phyloP scores from a whole-genome alignment of 2,329 filamentous ascomycete species.

The Ophiobolus disseminans region DNA sequence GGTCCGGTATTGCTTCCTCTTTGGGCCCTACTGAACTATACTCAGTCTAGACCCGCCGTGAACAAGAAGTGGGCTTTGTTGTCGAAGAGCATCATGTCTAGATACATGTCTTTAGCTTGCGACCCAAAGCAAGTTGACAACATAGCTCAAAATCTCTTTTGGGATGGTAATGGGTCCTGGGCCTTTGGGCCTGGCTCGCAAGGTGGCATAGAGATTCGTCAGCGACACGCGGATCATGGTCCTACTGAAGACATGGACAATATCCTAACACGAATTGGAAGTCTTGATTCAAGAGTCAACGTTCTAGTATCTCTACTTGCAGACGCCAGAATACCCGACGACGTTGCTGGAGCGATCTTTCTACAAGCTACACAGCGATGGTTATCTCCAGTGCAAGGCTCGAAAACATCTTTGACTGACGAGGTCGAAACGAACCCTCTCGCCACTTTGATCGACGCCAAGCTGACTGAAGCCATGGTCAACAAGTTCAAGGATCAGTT shows the following conservation, averaged over 20 bases:
- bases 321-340: slow-evolving; percentile 60
- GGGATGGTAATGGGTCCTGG: slow-evolving; percentile 63
- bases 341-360: slow-evolving; percentile 66
- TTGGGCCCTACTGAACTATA: slow-evolving; percentile 68
- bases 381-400: slow-evolving; percentile 49
- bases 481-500: slow-evolving; percentile 68
- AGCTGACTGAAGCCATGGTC: slow-evolving; percentile 71
- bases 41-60: slow-evolving; percentile 38
- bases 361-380: slow-evolving; percentile 65
- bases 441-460: slow-evolving; percentile 62
- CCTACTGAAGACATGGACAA: slow-evolving; percentile 61
- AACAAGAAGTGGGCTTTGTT: slow-evolving; percentile 36
- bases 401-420: slow-evolving; percentile 29
- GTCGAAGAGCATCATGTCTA: slow-evolving; percentile 36
- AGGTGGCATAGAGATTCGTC: slow-evolving; percentile 61
- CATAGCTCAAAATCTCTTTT: slow-evolving; percentile 64
- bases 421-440: slow-evolving; percentile 53
- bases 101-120: slow-evolving; percentile 64
- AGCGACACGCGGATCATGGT: slow-evolving; percentile 78
- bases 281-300: slow-evolving; percentile 34
- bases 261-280: slow-evolving; percentile 68
- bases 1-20: slow-evolving; percentile 66
- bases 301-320: slow-evolving; percentile 49
- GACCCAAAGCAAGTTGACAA: slow-evolving; percentile 57
- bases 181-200: slow-evolving; percentile 56